phyloP scores from a whole-genome alignment of 1,284 basidiomycete species.

The Vanrija pseudolonga region DNA sequence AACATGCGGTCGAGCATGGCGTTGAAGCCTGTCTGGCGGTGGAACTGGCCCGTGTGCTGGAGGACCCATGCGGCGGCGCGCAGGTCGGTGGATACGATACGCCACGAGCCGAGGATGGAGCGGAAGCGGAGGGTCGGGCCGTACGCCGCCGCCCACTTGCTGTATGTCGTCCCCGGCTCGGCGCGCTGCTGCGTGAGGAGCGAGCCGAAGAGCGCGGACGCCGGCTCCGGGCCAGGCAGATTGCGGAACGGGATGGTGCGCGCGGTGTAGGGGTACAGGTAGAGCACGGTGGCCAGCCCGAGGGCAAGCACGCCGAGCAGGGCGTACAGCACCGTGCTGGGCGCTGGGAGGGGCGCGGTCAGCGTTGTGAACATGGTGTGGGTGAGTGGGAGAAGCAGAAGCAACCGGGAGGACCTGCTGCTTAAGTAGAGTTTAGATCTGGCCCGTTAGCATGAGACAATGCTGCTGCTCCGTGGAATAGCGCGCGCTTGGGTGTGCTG shows the following conservation, averaged over 20 bases:
- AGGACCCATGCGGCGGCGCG: constrained; percentile 62
- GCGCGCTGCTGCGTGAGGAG: neutral
- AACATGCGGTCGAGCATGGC: constrained; percentile 53
- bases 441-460: no score
- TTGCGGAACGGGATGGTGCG: constrained; percentile 7
- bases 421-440: no score
- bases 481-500: no score
- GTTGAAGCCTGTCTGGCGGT: constrained; percentile 63
- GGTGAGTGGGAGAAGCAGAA: no score
- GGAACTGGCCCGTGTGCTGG: constrained; percentile 59
- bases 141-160: neutral
- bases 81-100: constrained; percentile 62
- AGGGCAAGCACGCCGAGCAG: neutral
- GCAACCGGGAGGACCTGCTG: no score
- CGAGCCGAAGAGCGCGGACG: constrained; percentile 5
- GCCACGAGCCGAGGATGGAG: constrained; percentile 25
- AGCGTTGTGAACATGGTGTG: no score
- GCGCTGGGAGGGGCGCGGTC: no score
- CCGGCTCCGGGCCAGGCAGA: constrained; percentile 8
- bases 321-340: no score
- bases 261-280: constrained; percentile 6
- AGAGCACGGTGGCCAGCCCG: neutral
- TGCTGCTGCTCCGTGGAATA: no score
- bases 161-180: constrained; percentile 2
- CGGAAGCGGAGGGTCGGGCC: constrained; percentile 26